These are phyloP conservation scores for Chlorella sorokiniana DNA, from an alignment of 139 green algal species.

Conservation along the genomic window DNA sequence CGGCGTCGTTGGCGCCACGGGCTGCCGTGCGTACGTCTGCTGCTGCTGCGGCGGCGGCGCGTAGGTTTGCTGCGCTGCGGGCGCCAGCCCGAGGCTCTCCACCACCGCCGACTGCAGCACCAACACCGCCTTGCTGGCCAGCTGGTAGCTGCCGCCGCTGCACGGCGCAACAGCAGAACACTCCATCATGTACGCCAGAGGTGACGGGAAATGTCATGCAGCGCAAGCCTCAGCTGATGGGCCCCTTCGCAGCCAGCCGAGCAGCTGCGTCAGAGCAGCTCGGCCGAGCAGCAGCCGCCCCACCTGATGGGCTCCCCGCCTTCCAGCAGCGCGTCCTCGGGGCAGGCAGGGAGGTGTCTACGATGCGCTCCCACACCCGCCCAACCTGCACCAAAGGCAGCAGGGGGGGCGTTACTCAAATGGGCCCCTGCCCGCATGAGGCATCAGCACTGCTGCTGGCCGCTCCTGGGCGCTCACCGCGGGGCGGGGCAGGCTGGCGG, in stretches of 20 bases:
- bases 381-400: slow-evolving; percentile 22
- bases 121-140: slow-evolving; percentile 37
- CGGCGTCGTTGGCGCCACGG: not conserved
- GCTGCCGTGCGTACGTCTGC: not conserved
- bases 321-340: slow-evolving; percentile 38
- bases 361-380: slow-evolving; percentile 27
- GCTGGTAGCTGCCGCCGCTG: not conserved
- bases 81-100: not conserved
- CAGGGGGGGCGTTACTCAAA: not conserved
- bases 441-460: not conserved
- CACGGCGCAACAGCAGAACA: not conserved
- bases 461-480: not conserved
- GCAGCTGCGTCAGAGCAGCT: too few species aligned
- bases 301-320: slow-evolving; percentile 13
- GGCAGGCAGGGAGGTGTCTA: slow-evolving; percentile 44
- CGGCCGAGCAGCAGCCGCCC: not conserved
- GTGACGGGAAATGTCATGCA: too few species aligned
- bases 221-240: too few species aligned
- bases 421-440: not conserved
- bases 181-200: too few species aligned
- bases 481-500: slow-evolving; percentile 33
- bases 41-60: not conserved
- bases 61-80: not conserved
- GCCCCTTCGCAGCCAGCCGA: too few species aligned
- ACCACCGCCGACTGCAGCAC: slow-evolving; percentile 27